Conservation (phyloP, 179 eudicot species). For the Actinidia arguta region DNA sequence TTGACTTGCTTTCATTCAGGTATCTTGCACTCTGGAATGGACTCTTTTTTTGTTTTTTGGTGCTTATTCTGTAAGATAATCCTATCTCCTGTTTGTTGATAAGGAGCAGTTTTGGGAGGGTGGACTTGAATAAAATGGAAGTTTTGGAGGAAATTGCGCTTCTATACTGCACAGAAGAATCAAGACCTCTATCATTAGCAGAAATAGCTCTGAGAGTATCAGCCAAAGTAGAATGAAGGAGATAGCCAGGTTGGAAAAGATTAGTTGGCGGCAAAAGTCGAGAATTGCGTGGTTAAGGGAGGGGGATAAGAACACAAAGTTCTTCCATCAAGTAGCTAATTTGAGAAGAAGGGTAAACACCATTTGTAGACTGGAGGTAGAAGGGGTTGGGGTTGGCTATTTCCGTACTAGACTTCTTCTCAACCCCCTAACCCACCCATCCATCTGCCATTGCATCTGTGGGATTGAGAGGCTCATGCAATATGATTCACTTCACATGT, state of each 20-base stretch:
- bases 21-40: not conserved
- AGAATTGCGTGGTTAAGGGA: too few relatives aligned
- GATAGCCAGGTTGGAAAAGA: not conserved
- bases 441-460: not conserved
- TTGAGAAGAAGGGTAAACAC: too few relatives aligned
- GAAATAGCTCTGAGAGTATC: not conserved
- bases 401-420: too few relatives aligned
- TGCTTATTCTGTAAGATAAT: not conserved
- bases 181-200: not conserved
- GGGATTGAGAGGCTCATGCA: not conserved
- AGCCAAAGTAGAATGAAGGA: not conserved
- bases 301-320: too few relatives aligned
- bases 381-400: too few relatives aligned
- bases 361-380: too few relatives aligned
- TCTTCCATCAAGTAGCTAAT: too few relatives aligned
- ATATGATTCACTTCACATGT: not conserved
- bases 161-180: not conserved
- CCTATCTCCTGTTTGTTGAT: too few relatives aligned
- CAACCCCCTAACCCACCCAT: too few relatives aligned
- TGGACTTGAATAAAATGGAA: too few relatives aligned
- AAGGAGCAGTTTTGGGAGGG: too few relatives aligned
- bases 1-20: not conserved
- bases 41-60: not conserved
- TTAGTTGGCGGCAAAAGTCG: too few relatives aligned
- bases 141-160: not conserved